These are phyloP conservation scores for Chlorella ohadii DNA, from an alignment of 139 green algal genomes.

Conservation along the genomic window DNA sequence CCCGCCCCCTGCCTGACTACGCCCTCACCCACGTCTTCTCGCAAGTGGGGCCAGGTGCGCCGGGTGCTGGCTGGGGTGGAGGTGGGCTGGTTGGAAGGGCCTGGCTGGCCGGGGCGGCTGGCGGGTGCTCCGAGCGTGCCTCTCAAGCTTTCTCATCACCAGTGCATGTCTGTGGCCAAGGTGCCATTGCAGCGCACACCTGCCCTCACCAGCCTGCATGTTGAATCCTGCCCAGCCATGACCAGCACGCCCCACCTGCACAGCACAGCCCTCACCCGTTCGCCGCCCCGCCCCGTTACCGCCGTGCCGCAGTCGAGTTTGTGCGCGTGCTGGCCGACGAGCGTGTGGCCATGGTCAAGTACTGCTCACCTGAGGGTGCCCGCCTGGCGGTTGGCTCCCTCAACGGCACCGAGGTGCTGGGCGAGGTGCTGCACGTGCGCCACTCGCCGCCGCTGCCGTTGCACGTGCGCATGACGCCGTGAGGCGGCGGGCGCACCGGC, in stretches of 20 bases:
- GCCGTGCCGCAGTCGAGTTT: constrained; percentile 45
- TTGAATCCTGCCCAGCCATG: too few species aligned
- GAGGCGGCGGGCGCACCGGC: not conserved
- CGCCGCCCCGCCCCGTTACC: too few species aligned
- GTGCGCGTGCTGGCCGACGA: constrained; percentile 51
- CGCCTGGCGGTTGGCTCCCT: constrained; percentile 46
- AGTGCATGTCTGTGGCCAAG: too few species aligned
- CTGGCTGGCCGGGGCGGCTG: too few species aligned
- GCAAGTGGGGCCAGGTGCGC: constrained; percentile 35
- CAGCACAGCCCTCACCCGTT: too few species aligned
- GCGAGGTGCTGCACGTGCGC: constrained; percentile 47
- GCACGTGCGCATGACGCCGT: constrained; percentile 37
- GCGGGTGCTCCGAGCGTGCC: too few species aligned
- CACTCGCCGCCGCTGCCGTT: constrained; percentile 39
- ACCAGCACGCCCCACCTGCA: too few species aligned
- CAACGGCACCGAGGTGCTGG: constrained; percentile 52
- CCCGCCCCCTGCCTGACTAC: constrained; percentile 60
- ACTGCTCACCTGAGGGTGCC: constrained; percentile 44
- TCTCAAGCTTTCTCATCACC: too few species aligned
- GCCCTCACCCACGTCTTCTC: constrained; percentile 64
- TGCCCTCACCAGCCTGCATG: too few species aligned
- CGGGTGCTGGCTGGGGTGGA: not conserved
- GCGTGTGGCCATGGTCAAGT: constrained; percentile 60
- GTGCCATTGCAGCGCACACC: too few species aligned
- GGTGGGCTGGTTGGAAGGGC: too few species aligned